phyloP scores from a whole-genome alignment of 2,329 filamentous ascomycete genomes.

The Exophiala mesophila region DNA sequence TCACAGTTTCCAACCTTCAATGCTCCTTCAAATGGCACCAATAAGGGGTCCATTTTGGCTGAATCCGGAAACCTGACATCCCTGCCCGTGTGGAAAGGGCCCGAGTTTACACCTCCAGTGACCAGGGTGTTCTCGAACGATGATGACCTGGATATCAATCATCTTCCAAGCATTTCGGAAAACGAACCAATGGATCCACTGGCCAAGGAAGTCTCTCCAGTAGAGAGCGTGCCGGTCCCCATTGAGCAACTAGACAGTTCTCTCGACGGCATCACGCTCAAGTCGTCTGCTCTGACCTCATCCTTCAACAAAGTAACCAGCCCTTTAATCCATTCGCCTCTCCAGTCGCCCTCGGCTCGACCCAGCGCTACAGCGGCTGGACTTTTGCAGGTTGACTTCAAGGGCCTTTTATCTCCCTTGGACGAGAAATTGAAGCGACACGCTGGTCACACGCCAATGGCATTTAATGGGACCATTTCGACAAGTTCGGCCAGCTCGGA shows the following conservation, averaged over 20 bases:
- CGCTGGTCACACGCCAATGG: constrained; percentile 44
- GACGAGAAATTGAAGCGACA: constrained; percentile 38
- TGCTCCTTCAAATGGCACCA: constrained; percentile 6
- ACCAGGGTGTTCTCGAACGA: constrained; percentile 41
- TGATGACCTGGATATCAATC: constrained; percentile 19
- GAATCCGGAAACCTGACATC: constrained; percentile 13
- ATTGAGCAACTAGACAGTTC: constrained; percentile 44
- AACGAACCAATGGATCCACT: constrained; percentile 35
- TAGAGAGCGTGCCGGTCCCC: constrained; percentile 33
- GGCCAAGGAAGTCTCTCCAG: constrained; percentile 32
- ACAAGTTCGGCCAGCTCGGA: constrained; percentile 24
- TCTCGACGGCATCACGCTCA: constrained; percentile 45
- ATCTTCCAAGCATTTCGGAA: constrained; percentile 31
- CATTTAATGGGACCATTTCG: constrained; percentile 34
- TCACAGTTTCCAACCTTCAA: constrained; percentile 13
- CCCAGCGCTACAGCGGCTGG: constrained; percentile 23
- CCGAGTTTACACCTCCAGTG: constrained; percentile 36
- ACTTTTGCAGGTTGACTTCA: constrained; percentile 28
- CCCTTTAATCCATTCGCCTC: constrained; percentile 34
- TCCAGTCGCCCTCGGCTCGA: constrained; percentile 24
- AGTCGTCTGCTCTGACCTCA: constrained; percentile 41
- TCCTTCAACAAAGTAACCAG: constrained; percentile 41
- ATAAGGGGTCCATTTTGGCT: constrained; percentile 9
- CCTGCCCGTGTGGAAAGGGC: constrained; percentile 42
- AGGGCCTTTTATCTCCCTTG: constrained; percentile 31